A percentile compares a stretch with the other conserved stretches of the same genome.
Evolutionary conservation across 2,329 filamentous ascomycete species (phyloP).

Genomic region (Cercospora zeae-maydis): DNA sequence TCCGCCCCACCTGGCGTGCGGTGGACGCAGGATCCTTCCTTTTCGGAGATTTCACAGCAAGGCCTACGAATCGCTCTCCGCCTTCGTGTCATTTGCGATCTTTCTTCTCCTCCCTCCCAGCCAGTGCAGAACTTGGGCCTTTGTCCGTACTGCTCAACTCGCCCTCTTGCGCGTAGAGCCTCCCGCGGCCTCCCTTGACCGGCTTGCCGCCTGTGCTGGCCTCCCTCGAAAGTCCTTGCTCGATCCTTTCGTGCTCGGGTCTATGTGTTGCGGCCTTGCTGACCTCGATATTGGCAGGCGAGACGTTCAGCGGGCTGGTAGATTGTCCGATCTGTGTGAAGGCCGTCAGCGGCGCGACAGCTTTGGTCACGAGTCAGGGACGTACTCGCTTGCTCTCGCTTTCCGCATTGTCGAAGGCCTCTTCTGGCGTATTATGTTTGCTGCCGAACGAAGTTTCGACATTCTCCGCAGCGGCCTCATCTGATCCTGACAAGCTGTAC

Average conservation of each 20-base stretch:
- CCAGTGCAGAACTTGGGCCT: background rate
- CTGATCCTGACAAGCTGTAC: constrained; percentile 1
- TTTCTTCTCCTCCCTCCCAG: background rate
- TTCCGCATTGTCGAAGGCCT: background rate
- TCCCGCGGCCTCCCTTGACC: background rate
- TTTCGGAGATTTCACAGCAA: background rate
- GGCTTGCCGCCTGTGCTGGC: background rate
- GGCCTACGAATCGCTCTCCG: background rate
- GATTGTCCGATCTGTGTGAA: background rate
- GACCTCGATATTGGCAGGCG: constrained; percentile 6
- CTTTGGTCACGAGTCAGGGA: background rate
- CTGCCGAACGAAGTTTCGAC: constrained; percentile 1
- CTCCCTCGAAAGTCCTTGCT: background rate
- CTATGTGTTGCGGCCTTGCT: constrained; percentile 3
- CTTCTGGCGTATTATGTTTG: constrained; percentile 1
- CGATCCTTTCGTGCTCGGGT: constrained; percentile 1
- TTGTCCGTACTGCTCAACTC: background rate
- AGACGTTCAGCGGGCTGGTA: constrained; percentile 2
- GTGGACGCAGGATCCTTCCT: background rate
- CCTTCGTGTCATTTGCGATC: background rate
- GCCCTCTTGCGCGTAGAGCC: background rate
- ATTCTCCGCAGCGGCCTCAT: background rate
- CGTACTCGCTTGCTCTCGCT: constrained; percentile 2
- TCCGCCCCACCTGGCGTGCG: background rate
- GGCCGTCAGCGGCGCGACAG: background rate